Evolutionary conservation across 768 basidiomycete species (phyloP), one percentile per base, ranked within the genome.

Genomic region (Tylopilus rubrobrunneus): DNA sequence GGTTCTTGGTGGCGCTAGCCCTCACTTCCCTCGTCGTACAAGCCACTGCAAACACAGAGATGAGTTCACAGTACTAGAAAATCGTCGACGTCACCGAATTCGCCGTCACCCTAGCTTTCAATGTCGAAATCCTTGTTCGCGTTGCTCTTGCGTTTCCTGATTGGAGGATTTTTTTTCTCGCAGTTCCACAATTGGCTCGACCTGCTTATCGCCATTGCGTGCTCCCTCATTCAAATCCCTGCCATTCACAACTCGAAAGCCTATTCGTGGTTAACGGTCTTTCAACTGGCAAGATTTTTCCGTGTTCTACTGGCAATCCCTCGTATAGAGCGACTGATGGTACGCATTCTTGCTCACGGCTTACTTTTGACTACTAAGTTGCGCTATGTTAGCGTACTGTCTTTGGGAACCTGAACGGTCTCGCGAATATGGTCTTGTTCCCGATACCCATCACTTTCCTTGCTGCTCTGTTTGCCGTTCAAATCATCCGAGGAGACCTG

Each of bases 361-460:
- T 36, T 40, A 5, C 31, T 31, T 34, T 47, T 39, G 63, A 48
- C n/a, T 46, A 11, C 59, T 46, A 12, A 58, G n/a, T 11, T 2
- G 28, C 45, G 39, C n/a, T 11, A 52, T 34, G 25, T 0, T 57
- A 94, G 92, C 76, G 89, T 15, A 85, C 87, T 2, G 88, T 97
- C 2, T 92, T 96, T 60, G 93, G 94, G 7, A 94, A 92, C 66
- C 83, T 96, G 77, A 86, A 86, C 55, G 93, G 91, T 70, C 76
- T 98, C 21, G 75, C 78, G 28, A 98, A 98, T 77, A 95, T 97
- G 91, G 79, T 87, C 7, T 67, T 94, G 34, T 98, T 98, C 75
- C 78, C 98, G 21, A 71, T 97, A 56, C 70, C 95, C 52, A 82
- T 94, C 74, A 96, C 92, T 68, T 87, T 86, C 64, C 76, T 98